Evolutionary conservation across 148 eudicot species (phyloP).

Genomic region (Limonium bicolor): DNA sequence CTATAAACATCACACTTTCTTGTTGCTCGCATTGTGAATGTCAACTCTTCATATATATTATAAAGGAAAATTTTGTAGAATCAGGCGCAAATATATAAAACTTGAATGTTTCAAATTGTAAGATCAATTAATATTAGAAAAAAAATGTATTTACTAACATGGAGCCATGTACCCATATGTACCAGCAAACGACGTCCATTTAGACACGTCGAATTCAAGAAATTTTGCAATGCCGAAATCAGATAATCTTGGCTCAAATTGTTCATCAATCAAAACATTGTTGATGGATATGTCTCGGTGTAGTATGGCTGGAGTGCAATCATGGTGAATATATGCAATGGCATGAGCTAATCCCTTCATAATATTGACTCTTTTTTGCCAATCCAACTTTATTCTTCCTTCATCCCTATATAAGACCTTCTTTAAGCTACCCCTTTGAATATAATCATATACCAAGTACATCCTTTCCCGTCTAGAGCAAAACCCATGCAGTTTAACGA

Average conservation of each 20-base stretch:
- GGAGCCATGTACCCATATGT: constrained; percentile 18
- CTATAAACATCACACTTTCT: constrained; percentile 69
- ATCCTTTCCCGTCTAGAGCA: constrained; percentile 2
- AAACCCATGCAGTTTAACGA: constrained; percentile 13
- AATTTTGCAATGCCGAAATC: constrained; percentile 14
- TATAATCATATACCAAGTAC: constrained; percentile 11
- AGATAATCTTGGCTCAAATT: constrained; percentile 8
- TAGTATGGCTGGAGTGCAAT: constrained; percentile 7
- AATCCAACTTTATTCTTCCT: constrained; percentile 9
- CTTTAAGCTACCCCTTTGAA: constrained; percentile 12
- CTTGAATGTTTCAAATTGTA: too few relatives aligned
- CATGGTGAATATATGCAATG: constrained; percentile 14
- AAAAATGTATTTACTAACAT: too few relatives aligned
- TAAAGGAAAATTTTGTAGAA: too few relatives aligned
- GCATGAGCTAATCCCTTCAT: constrained; percentile 14
- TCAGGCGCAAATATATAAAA: too few relatives aligned
- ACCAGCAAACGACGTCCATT: constrained; percentile 12
- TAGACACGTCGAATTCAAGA: constrained; percentile 13
- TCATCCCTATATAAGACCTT: background rate
- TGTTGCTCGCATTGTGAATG: constrained; percentile 35
- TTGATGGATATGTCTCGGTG: constrained; percentile 18
- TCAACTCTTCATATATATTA: constrained; percentile 43
- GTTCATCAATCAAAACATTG: constrained; percentile 7
- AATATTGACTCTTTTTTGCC: constrained; percentile 10
- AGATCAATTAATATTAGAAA: too few relatives aligned